Evolutionary conservation across 2,329 filamentous ascomycete genomes (phyloP).

Genomic region (Calonectria fujianensis): DNA sequence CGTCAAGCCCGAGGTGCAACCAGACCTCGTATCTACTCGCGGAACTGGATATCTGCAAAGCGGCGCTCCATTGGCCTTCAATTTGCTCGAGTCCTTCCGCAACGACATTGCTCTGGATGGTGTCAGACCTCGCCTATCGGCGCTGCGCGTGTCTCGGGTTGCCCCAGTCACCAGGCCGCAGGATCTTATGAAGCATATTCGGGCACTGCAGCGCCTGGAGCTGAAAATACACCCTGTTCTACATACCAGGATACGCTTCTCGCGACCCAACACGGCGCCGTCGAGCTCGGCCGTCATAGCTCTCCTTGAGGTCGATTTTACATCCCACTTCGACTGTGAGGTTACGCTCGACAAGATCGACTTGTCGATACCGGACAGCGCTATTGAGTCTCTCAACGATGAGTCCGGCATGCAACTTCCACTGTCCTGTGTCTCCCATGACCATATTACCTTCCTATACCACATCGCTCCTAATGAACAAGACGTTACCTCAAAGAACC

Average conservation of each 20-base stretch:
- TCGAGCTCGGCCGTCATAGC: slow-evolving; percentile 79
- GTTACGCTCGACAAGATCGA: slow-evolving; percentile 76
- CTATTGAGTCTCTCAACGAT: slow-evolving; percentile 74
- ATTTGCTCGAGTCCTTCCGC: slow-evolving; percentile 84
- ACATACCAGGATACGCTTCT: slow-evolving; percentile 84
- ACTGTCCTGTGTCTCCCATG: slow-evolving; percentile 79
- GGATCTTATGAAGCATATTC: slow-evolving; percentile 78
- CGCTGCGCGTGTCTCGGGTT: slow-evolving; percentile 83
- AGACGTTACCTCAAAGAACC: slow-evolving; percentile 67
- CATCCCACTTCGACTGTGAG: slow-evolving; percentile 80
- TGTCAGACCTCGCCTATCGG: slow-evolving; percentile 80
- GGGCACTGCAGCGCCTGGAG: slow-evolving; percentile 76
- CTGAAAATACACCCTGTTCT: slow-evolving; percentile 81
- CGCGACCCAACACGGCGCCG: slow-evolving; percentile 76
- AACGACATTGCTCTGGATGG: slow-evolving; percentile 78
- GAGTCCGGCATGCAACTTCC: slow-evolving; percentile 71
- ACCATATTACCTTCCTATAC: slow-evolving; percentile 86
- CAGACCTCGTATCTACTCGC: slow-evolving; percentile 51
- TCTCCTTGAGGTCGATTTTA: slow-evolving; percentile 84
- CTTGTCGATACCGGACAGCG: slow-evolving; percentile 74
- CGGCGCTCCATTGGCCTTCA: slow-evolving; percentile 81
- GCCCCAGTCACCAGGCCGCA: slow-evolving; percentile 79
- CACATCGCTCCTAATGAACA: slow-evolving; percentile 73
- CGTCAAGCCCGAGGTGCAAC: slow-evolving; percentile 69
- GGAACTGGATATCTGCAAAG: slow-evolving; percentile 81